Evolutionary conservation across 2,329 filamentous ascomycete genomes (phyloP), one percentile per base, ranked within the genome.

Genomic region (Aspergillus viridinutans): DNA sequence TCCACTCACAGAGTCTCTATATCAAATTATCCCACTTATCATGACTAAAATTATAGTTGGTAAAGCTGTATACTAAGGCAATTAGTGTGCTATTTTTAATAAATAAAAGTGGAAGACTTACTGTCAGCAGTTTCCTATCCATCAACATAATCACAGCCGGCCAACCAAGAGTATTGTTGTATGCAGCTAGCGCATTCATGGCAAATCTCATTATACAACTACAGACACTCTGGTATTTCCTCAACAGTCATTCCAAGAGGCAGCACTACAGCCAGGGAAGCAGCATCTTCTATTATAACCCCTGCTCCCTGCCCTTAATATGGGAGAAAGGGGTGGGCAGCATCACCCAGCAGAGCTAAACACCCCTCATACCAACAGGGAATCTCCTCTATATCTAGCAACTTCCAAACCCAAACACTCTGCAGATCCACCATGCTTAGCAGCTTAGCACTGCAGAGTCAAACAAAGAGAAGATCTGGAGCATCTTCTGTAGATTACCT

Each of bases 241-340:
- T 74, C 68, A 0, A 67, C 60, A 0, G 65, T 56, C 0, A 79
- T 81, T 0, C 78, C 79, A 0, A 61, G 59, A 0, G 80, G 79
- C 0, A 89, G 72, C 0, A 89, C 72, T 1, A 80, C 78, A 0
- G 77, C 79, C 0, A 89, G 67, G 0, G 83, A 78, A 0, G 79
- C 83, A 0, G 81, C 85, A 58, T 89, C 86, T 67, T 89, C 86
- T 28, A 89, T 87, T 0, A 86, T 86, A 45, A 81, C 73, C 1
- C 72, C 84, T 5, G 80, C 85, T 3, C 85, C 85, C 69, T 86
- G 83, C 0, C 80, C 84, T 70, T 85, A 82, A 58, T 83, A 80
- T 25, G 85, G 85, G 0, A 84, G 74, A 61, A 88, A 87, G 0
- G 86, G 85, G 65, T 89, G 86, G 0, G 85, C 86, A 0, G 86